These are phyloP conservation scores for Tubosaeta brunneosetosa DNA, from an alignment of 768 basidiomycete genomes.

Conservation along the genomic window DNA sequence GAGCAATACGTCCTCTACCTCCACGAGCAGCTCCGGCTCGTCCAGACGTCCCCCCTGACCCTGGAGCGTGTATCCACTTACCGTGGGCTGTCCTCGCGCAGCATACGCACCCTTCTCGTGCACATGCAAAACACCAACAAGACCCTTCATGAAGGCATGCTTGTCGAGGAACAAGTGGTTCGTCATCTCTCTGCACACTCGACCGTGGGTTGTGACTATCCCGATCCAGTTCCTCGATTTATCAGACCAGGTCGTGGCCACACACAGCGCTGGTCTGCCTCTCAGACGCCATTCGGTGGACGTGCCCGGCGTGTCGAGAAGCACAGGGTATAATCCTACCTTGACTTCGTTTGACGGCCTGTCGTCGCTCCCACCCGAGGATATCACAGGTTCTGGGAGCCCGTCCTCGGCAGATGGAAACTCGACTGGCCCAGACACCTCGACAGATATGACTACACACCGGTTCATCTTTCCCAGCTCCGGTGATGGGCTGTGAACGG, in stretches of 20 bases:
- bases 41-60: constrained; percentile 42
- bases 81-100: constrained; percentile 56
- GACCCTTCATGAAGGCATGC: constrained; percentile 45
- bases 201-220: not conserved
- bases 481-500: constrained; percentile 13
- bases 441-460: constrained; percentile 13
- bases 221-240: constrained; percentile 26
- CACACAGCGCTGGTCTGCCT: constrained; percentile 22
- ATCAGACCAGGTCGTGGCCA: constrained; percentile 25
- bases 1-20: constrained; percentile 67
- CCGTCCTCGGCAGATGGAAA: constrained; percentile 19
- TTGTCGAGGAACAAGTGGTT: constrained; percentile 56
- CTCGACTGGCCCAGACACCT: constrained; percentile 17
- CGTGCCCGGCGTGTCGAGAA: constrained; percentile 12
- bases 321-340: constrained; percentile 5
- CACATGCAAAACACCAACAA: constrained; percentile 60
- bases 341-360: constrained; percentile 16
- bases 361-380: constrained; percentile 12
- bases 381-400: constrained; percentile 20
- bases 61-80: constrained; percentile 50
- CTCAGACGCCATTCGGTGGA: constrained; percentile 32
- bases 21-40: constrained; percentile 53
- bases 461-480: constrained; percentile 16
- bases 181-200: not conserved
- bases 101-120: constrained; percentile 65